Evolutionary conservation across 495 filamentous ascomycete genomes (phyloP), one percentile per base, ranked within the genome.

Genomic region (Gamarada debralockiae): DNA sequence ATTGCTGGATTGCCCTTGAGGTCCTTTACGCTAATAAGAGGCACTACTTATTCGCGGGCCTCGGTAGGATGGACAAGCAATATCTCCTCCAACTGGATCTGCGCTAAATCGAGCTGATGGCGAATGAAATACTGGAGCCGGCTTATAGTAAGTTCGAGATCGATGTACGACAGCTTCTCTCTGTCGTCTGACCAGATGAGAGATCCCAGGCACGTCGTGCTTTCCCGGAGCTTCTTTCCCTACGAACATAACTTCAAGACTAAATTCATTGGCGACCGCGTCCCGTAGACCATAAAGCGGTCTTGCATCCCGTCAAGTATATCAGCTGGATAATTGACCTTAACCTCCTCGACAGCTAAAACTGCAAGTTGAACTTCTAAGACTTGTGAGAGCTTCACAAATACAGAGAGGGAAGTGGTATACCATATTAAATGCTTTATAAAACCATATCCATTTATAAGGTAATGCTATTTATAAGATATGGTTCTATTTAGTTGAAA

Each of bases 1-100:
- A 34, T 36, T n/a, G 50, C 42, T 37, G 50, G 50, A 24, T 53
- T 34, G 22, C 47, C 50, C 21, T 47, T 53, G 14, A 53, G 22
- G 8, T 27, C 3, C 3, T 37, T 6, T 10, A 53, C 40, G 17
- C 21, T 36, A 7, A 45, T 3, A 4, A 20, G 12, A 24, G 41
- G 41, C 18, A 53, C 34, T 8, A 51, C 34, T n/a, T 41, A n/a
- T 10, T 41, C 6, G 21, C 33, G 27, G 6, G 10, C 29, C 29
- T 49, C 46, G 3, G 37, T 25, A 6, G 29, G 27, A 20, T 17
- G 17, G 12, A 52, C n/a, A 52, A 27, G 22, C 4, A 50, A 31
- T 7, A 50, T 3, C 6, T 43, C 21, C 18, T 52, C 12, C n/a
- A 52, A 25, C 24, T 36, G 27, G 12, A 7, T 10, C 46, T 49